Percentiles rank a stretch among this genome's conserved stretches.
Conservation (phyloP, 2,329 filamentous ascomycete genomes). For the Arthroderma sp. region DNA sequence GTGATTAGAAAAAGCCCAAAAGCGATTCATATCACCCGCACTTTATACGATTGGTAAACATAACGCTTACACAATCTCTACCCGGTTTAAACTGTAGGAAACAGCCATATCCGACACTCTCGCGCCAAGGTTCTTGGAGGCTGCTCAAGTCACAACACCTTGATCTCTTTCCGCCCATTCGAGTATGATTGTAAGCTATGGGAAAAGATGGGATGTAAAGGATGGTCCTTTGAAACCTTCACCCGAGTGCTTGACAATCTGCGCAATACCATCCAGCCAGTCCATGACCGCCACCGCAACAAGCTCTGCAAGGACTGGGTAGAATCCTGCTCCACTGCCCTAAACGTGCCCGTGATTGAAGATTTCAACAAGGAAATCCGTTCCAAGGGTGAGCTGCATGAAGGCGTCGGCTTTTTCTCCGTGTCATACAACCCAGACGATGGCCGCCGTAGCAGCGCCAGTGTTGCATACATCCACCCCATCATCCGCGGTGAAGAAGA, state of each 20-base stretch:
- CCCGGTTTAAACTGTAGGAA: constrained; percentile 41
- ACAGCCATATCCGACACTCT: constrained; percentile 83
- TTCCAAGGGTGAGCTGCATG: constrained; percentile 55
- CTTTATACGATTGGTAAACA: too few species aligned
- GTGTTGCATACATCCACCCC: constrained; percentile 85
- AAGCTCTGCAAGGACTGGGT: constrained; percentile 89
- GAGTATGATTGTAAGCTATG: constrained; percentile 77
- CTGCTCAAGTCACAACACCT: constrained; percentile 86
- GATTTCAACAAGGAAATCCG: constrained; percentile 83
- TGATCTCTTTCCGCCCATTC: constrained; percentile 86
- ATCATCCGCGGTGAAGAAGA: constrained; percentile 73
- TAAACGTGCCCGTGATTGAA: constrained; percentile 66
- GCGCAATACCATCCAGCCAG: constrained; percentile 79
- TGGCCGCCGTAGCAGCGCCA: constrained; percentile 70
- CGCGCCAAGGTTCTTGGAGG: constrained; percentile 84
- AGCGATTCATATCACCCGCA: background rate
- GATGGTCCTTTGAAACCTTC: constrained; percentile 78
- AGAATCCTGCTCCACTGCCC: constrained; percentile 60
- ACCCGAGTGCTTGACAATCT: constrained; percentile 71
- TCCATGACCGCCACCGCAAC: constrained; percentile 73
- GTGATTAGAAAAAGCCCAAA: background rate
- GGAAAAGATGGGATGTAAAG: constrained; percentile 67
- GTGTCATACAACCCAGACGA: constrained; percentile 85
- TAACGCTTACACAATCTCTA: too few species aligned
- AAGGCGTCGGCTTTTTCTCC: constrained; percentile 80